Conservation (phyloP, 108 stramenopile species). For the Cyclostephanos tholiformis region DNA sequence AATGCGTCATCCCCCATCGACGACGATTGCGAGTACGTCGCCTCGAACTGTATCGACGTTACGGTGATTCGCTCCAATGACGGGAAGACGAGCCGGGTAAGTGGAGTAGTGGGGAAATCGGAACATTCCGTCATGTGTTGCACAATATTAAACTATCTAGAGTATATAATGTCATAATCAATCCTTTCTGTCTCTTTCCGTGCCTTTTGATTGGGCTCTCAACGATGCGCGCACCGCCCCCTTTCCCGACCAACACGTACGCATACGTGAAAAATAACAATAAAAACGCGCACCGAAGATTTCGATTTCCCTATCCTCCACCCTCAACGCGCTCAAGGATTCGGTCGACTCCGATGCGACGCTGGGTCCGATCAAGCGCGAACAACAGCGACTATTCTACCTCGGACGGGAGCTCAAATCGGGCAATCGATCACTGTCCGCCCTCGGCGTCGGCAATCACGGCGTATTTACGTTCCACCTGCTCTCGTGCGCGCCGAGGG, state of each 20-base stretch:
- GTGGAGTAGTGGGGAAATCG: not conserved
- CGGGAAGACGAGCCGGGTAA: constrained; percentile 27
- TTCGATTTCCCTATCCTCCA: constrained; percentile 21
- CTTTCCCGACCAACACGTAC: not conserved
- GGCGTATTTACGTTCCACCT: constrained; percentile 41
- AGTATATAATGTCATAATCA: too few species aligned
- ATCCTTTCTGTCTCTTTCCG: too few species aligned
- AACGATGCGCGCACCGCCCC: not conserved
- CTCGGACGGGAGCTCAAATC: constrained; percentile 77
- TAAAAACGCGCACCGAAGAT: constrained; percentile 8
- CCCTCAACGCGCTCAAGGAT: constrained; percentile 46
- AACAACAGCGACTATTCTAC: constrained; percentile 78
- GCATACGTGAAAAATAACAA: too few species aligned
- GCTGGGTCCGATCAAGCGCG: constrained; percentile 39
- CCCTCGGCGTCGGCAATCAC: constrained; percentile 60
- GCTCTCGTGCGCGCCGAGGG: constrained; percentile 27
- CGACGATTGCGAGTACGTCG: not conserved
- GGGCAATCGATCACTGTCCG: constrained; percentile 55
- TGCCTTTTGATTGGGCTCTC: not conserved
- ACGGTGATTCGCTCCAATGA: constrained; percentile 36
- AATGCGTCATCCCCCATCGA: not conserved
- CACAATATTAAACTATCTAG: too few species aligned
- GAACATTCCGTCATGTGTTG: not conserved
- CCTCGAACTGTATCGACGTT: constrained; percentile 6
- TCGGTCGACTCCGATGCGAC: constrained; percentile 13